These are phyloP conservation scores for Prunus fruticosa DNA, from an alignment of 306 rosid genomes.

Conservation along the genomic window DNA sequence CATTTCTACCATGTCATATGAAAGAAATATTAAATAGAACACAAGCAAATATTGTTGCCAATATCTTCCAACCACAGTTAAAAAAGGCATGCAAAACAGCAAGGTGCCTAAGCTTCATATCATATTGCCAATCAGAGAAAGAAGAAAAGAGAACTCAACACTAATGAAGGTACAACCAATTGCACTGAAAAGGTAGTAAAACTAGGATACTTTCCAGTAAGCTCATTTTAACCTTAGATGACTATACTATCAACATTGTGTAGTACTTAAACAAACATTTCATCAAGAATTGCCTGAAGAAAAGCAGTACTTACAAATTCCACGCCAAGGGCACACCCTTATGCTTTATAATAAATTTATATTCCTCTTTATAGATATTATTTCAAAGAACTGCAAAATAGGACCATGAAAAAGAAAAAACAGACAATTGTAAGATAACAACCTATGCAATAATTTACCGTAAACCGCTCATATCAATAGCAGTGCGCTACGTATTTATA, in stretches of 20 bases:
- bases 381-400: too few species aligned
- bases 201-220: neutral
- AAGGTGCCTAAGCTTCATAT: neutral
- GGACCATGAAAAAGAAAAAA: neutral
- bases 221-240: neutral
- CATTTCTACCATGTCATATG: constrained; percentile 47
- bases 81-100: neutral
- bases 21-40: constrained; percentile 6
- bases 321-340: neutral
- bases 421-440: neutral
- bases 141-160: neutral
- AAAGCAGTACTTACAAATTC: neutral
- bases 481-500: neutral
- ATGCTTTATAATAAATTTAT: neutral
- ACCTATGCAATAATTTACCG: neutral
- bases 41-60: neutral
- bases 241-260: neutral
- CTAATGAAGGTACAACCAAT: neutral
- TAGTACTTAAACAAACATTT: neutral
- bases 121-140: neutral
- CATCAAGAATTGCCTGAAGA: neutral
- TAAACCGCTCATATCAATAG: neutral
- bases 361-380: neutral
- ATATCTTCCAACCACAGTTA: neutral
- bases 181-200: neutral